Conservation (phyloP, 2,329 filamentous ascomycete genomes). For the Fusarium acutatum region DNA sequence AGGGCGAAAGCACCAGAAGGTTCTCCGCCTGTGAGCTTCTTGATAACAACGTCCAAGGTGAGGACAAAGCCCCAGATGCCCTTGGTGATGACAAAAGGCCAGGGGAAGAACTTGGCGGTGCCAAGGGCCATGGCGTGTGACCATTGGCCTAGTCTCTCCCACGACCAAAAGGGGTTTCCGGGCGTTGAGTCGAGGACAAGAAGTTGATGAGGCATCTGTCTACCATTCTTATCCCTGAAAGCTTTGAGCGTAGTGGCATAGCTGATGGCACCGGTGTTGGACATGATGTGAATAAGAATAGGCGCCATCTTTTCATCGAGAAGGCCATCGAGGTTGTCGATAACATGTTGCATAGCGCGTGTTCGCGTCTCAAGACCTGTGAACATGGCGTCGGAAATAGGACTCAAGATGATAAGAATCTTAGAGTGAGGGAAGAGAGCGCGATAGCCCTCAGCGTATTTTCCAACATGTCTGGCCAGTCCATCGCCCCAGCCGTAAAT, state of each 20-base stretch:
- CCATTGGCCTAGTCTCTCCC: constrained; percentile 58
- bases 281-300: constrained; percentile 64
- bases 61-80: constrained; percentile 56
- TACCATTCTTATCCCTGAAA: constrained; percentile 50
- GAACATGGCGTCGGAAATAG: constrained; percentile 57
- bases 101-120: constrained; percentile 56
- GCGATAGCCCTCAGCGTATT: constrained; percentile 63
- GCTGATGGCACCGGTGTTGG: constrained; percentile 66
- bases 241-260: constrained; percentile 59
- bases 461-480: constrained; percentile 61
- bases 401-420: constrained; percentile 61
- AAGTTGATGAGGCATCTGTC: constrained; percentile 57
- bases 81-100: constrained; percentile 59
- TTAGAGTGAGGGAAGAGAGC: constrained; percentile 59
- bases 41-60: constrained; percentile 46
- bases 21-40: constrained; percentile 50
- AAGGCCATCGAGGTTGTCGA: constrained; percentile 44
- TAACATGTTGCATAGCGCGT: constrained; percentile 55
- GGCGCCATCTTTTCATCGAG: constrained; percentile 36
- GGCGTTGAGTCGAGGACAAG: constrained; percentile 63
- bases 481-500: constrained; percentile 68
- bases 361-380: constrained; percentile 54
- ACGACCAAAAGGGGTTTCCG: constrained; percentile 53
- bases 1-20: constrained; percentile 52
- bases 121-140: constrained; percentile 63